Evolutionary conservation across 331 rosid genomes (phyloP), one percentile per base, ranked within the genome.

Genomic region (Telfairia occidentalis): DNA sequence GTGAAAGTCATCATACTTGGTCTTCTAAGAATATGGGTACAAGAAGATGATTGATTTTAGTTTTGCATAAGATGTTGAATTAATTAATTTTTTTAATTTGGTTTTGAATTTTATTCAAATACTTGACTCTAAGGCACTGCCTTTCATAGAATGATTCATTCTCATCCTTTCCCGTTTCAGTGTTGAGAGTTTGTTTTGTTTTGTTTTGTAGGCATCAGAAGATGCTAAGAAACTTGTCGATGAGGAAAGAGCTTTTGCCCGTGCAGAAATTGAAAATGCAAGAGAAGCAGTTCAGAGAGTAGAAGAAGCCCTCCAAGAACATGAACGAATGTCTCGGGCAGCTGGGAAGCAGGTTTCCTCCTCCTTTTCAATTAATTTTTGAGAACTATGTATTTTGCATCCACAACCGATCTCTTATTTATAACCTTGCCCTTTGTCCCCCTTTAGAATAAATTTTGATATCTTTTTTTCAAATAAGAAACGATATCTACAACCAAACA

Each of bases 191-290:
- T 80, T 73, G 37, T 57, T 55, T 73, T 78, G 37, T 57, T 55
- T 73, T 78, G 71, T 67, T 79, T 77, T 86, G 81, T 60, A 92
- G 98, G 97, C 98, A 81, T 92, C 98, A 52, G 92, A 87, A 81
- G 98, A 90, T 78, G 98, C 98, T 78, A 90, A 87, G 76, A 87
- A 84, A 78, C 91, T 92, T 72, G 98, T 90, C 11, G 92, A 92
- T 70, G 90, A 86, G 84, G 98, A 92, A 84, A 84, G 98, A 78
- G 98, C 98, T 80, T 90, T 89, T 89, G 96, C 98, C 77, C 97
- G 97, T 59, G 85, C 86, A 73, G 98, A 92, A 89, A 92, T 92
- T 75, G 98, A 92, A 60, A 83, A 76, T 89, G 98, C 98, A 23
- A 87, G 96, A 81, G 91, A 96, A 74, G 92, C 96, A 71, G 98